Evolutionary conservation across 805 yeast genomes (phyloP), one percentile per base, ranked within the genome.

Genomic region (Kodamaea hsintzibuensis): DNA sequence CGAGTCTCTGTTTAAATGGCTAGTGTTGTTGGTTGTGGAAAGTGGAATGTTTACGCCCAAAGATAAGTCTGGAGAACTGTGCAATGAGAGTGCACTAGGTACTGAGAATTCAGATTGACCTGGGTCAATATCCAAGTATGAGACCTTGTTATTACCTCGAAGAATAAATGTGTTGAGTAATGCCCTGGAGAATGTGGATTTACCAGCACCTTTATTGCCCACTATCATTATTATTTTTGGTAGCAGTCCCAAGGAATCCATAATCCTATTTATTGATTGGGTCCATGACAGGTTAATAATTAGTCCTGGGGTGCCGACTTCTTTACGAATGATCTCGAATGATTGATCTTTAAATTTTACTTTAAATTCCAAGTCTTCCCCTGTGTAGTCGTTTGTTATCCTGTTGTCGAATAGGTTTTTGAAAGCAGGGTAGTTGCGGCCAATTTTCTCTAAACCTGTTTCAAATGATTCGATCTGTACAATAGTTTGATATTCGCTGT

Each of bases 81-180:
- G 74, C 10, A 88, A 67, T 0, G 96, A 83, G 2, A 91, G 69
- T 43, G 87, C 81, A 33, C 87, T 91, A 0, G 96, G 95, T 7
- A 74, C 73, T 0, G 91, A 83, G 57, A 79, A 84, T 61, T 89
- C 96, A 0, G 96, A 84, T 64, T 91, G 97, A 0, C 96, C 97
- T 0, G 97, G 96, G 64, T 92, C 98, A 1, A 90, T 65, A 61
- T 92, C 97, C 42, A 92, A 59, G 39, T 84, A 79, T 17, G 79
- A 76, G 2, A 85, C 69, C 0, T 71, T 64, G 0, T 64, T 53
- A 1, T 60, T 55, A 2, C 61, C 58, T 7, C 62, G 53, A 3
- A 82, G 62, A 1, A 83, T 59, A 18, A 22, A 51, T 9, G 70
- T 70, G 60, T 89, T 88, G 3, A 82, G 52, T 5, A 90, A 64